Evolutionary conservation across 352 stramenopile genomes (phyloP), one percentile per base, ranked within the genome.

Genomic region (Globisporangium acanthophoron): DNA sequence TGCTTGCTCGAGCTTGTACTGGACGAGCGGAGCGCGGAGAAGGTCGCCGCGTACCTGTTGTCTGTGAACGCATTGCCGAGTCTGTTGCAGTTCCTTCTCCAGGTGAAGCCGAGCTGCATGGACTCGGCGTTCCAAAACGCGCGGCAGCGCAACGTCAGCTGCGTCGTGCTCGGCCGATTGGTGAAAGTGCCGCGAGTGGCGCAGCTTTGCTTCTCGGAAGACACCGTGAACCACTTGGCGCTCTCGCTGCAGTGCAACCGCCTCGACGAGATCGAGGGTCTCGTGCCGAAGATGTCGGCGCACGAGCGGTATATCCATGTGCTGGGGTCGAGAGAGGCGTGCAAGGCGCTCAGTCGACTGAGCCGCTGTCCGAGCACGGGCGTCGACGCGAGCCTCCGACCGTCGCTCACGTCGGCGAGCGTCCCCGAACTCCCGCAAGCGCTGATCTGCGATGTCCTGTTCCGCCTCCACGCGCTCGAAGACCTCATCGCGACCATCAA

Each of bases 201-300:
- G 0, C 57, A 62, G 11, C 58, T 61, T 16, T 76, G 71, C 54
- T 86, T 91, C 63, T 80, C 69, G 5, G 80, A 93, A 57, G 57
- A 74, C 43, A 55, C 81, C 5, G 63, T 90, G 33, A 78, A 75
- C 41, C 80, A 93, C 31, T 61, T 93, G 6, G 79, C 79, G n/a
- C 70, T 93, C 7, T 73, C 73, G 16, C 58, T 93, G 9, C 83
- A 93, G 58, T 89, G 79, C 59, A 91, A 76, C 46, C 78, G 72
- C 0, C 56, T 93, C 21, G 80, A 93, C 47, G 72, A 83, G 59
- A 63, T 84, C 6, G 80, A 93, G 52, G 65, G 67, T 3, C 61
- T 73, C 18, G 52, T 82, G 3, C 57, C 53, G 3, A 55, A 48
- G 3, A 73, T 62, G 20, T 61, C 62, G 6, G n/a, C 56, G 0